Evolutionary conservation across 805 yeast species (phyloP), one percentile per base, ranked within the genome.

Genomic region (Wilhelminamyces savonicus): DNA sequence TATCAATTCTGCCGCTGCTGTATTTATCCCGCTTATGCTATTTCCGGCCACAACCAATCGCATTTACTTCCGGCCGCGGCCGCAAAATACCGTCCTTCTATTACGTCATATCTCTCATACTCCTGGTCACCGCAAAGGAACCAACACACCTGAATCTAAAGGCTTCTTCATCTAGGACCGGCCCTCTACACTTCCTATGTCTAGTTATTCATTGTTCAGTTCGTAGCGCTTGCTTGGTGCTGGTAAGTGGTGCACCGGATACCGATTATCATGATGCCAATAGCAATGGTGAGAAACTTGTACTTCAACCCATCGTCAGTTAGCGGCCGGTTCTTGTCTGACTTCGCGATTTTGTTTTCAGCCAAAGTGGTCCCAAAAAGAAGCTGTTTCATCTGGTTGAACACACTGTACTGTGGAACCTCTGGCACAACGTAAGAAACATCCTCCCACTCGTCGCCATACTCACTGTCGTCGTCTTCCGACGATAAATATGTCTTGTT

Each of bases 261-360:
- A 1, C 66, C 69, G 23, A 65, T 44, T 23, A 65, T 55, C 35
- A 59, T 47, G 4, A 65, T 64, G 13, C 69, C 70, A 23, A 65
- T 43, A 7, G 67, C 63, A 21, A 65, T 54, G 26, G 66, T 57
- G 24, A 65, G 48, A 31, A 65, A 65, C 41, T 62, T 65, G 38
- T 59, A 60, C 44, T 58, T 61, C 34, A 65, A 46, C 21, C 50
- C 45, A 38, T 65, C 71, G 29, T 65, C 70, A 19, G 56, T 63
- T 21, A 55, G 40, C 12, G 39, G 34, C 20, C 49, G 55, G 23
- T 48, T 41, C 13, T 39, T 43, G 16, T 42, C 46, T 22, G 40
- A 39, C 26, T 41, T 47, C 25, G 25, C 24, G n/a, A n/a, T n/a
- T n/a, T n/a, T n/a, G 23, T 30, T 39, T 28, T 38, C 34, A 32